Percentiles rank a stretch among this genome's conserved stretches.
These are phyloP conservation scores for Geranomyces michiganensis DNA, from an alignment of 192 early-diverging fungal genomes.

Conservation along the genomic window DNA sequence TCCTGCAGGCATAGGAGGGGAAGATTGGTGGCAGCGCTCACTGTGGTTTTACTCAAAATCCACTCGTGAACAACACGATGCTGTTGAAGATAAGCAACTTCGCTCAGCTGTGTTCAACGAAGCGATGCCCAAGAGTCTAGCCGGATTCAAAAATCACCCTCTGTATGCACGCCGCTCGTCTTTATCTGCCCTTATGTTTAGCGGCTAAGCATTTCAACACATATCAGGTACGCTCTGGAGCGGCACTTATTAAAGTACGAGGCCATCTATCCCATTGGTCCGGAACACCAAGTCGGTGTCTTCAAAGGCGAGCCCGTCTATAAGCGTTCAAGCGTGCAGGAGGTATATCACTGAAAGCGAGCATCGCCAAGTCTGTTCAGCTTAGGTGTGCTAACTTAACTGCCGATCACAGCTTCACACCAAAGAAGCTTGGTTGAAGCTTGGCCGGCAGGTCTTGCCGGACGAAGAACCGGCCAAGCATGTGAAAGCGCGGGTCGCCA, in stretches of 20 bases:
- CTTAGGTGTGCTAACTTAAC: background rate
- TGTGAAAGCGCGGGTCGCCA: slow-evolving; percentile 51
- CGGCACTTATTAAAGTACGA: slow-evolving; percentile 82
- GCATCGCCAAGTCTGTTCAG: background rate
- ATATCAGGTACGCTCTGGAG: slow-evolving; percentile 73
- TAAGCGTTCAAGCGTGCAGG: slow-evolving; percentile 71
- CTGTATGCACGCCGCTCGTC: too few relatives aligned
- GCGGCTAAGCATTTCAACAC: background rate
- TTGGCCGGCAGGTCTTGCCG: slow-evolving; percentile 55
- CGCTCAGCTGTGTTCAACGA: slow-evolving; percentile 49
- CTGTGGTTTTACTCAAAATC: slow-evolving; percentile 45
- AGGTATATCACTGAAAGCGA: slow-evolving; percentile 39
- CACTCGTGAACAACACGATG: slow-evolving; percentile 33
- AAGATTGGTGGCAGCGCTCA: slow-evolving; percentile 44
- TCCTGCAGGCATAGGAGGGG: slow-evolving; percentile 20
- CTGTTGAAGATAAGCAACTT: slow-evolving; percentile 57
- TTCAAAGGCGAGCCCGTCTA: slow-evolving; percentile 80
- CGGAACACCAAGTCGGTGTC: slow-evolving; percentile 69
- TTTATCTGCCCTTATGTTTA: too few relatives aligned
- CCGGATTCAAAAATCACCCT: slow-evolving; percentile 81
- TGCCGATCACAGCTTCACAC: slow-evolving; percentile 30
- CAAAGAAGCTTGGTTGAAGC: slow-evolving; percentile 66
- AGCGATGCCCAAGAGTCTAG: slow-evolving; percentile 76
- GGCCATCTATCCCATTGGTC: slow-evolving; percentile 66
- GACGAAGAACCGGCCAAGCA: slow-evolving; percentile 49